Evolutionary conservation across 2,329 filamentous ascomycete genomes (phyloP).

Genomic region (Fusarium continuum): DNA sequence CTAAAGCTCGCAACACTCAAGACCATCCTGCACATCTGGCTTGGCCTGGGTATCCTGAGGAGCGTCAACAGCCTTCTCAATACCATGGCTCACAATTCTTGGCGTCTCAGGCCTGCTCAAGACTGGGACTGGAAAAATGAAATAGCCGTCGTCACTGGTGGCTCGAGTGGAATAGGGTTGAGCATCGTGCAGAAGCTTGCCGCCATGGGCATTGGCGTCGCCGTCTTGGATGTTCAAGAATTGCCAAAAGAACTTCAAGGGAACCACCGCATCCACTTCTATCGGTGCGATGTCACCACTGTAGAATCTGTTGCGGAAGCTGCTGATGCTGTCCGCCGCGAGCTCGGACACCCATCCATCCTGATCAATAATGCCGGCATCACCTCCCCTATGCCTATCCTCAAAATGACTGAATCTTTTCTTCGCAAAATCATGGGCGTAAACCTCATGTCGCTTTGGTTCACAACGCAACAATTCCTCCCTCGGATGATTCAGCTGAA

Average conservation of each 20-base stretch:
- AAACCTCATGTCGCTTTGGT: slow-evolving; percentile 73
- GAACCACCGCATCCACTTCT: slow-evolving; percentile 43
- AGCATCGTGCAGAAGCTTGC: slow-evolving; percentile 48
- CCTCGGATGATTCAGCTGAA: slow-evolving; percentile 69
- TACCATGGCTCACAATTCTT: slow-evolving; percentile 44
- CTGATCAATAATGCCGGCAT: slow-evolving; percentile 78
- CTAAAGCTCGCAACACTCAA: slow-evolving; percentile 9
- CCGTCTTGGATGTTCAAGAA: slow-evolving; percentile 69
- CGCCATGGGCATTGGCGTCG: slow-evolving; percentile 65
- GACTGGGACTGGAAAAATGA: slow-evolving; percentile 52
- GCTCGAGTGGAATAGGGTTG: slow-evolving; percentile 54
- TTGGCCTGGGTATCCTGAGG: slow-evolving; percentile 39
- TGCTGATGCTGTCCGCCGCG: slow-evolving; percentile 50
- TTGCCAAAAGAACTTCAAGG: slow-evolving; percentile 40
- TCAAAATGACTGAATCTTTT: slow-evolving; percentile 63
- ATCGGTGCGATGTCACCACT: slow-evolving; percentile 53
- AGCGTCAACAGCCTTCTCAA: slow-evolving; percentile 41
- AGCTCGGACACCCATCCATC: slow-evolving; percentile 70
- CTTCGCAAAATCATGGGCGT: slow-evolving; percentile 73
- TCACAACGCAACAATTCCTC: slow-evolving; percentile 70
- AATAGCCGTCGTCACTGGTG: slow-evolving; percentile 56
- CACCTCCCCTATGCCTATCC: slow-evolving; percentile 65
- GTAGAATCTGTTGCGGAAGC: slow-evolving; percentile 55
- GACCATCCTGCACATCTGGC: slow-evolving; percentile 28
- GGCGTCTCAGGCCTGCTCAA: slow-evolving; percentile 34